Evolutionary conservation across 2,329 filamentous ascomycete genomes (phyloP), one percentile per base, ranked within the genome.

Genomic region (Ceratocystis albifundus): DNA sequence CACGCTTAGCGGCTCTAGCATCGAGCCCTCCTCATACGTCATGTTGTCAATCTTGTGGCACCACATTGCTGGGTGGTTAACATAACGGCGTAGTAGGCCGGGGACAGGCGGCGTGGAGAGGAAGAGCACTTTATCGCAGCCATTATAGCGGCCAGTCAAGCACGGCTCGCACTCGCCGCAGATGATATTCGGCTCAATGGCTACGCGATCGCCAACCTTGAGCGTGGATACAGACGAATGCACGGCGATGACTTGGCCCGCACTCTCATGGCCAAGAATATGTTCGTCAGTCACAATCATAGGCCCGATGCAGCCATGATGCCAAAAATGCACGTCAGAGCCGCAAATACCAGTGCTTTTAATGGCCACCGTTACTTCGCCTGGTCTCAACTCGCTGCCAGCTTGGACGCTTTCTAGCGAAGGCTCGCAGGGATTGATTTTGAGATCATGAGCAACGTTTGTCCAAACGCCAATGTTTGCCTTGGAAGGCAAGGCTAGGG

Each of bases 281-380:
- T 96, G 93, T 73, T 92, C 88, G 73, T 83, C 88, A 71, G 83
- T 83, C 61, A 97, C 93, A 69, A 96, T 87, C 92, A 96, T 96
- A 71, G 92, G 92, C 32, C 93, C 93, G 74, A 97, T 97, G 79
- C 89, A 89, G 70, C 93, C 93, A 62, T 88, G 88, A 74, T 95
- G 90, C 93, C 93, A 97, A 80, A 97, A 97, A 78, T 97, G 93
- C 66, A 97, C 87, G 76, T 96, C 92, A 68, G 90, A 96, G 84
- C 93, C 93, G 80, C 94, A 97, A 72, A 97, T 97, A 67, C 94
- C 94, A 6, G 93, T 96, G 77, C 89, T 96, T 77, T 93, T 90
- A 75, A 97, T 85, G 66, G 89, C 90, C 69, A 97, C 76, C 30
- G 90, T 91, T 62, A 96, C 90, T 77, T 96, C 88, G 64, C 92